phyloP scores from a whole-genome alignment of 805 yeast species.

The Lipomyces sp. region DNA sequence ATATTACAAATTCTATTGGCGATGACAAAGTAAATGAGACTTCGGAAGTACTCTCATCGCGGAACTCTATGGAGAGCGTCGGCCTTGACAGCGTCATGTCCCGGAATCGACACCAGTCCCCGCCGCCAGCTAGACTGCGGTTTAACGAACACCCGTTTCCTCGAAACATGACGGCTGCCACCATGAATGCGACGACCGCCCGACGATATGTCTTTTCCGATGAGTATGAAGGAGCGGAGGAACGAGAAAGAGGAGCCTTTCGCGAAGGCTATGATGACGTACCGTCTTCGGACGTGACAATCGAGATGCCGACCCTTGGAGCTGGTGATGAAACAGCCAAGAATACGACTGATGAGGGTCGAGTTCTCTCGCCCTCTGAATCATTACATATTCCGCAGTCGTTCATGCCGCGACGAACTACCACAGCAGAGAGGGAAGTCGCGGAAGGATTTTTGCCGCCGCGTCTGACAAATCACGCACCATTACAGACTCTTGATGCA shows the following conservation, averaged over 20 bases:
- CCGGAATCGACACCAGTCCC: constrained; percentile 21
- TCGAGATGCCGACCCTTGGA: background rate
- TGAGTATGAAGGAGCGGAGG: constrained; percentile 14
- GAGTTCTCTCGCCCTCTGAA: background rate
- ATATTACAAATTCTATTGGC: background rate
- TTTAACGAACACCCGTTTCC: constrained; percentile 35
- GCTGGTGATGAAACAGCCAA: background rate
- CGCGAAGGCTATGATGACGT: background rate
- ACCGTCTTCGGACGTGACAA: background rate
- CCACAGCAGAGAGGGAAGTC: background rate
- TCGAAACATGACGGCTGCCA: constrained; percentile 35
- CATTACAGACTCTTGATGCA: constrained; percentile 12
- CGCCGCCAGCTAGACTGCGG: constrained; percentile 34
- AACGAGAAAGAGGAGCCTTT: background rate
- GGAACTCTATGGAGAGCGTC: constrained; percentile 35
- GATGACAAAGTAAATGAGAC: constrained; percentile 8
- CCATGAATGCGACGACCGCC: constrained; percentile 22
- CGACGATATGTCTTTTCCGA: constrained; percentile 14
- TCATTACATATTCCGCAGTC: background rate
- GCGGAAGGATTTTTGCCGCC: constrained; percentile 24
- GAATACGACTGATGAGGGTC: background rate
- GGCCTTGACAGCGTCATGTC: constrained; percentile 34
- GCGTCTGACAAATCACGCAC: background rate
- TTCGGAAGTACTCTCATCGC: constrained; percentile 15
- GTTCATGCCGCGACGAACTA: constrained; percentile 2